Evolutionary conservation across 805 yeast genomes (phyloP), one percentile per base, ranked within the genome.

Genomic region (Candida stauntonica): DNA sequence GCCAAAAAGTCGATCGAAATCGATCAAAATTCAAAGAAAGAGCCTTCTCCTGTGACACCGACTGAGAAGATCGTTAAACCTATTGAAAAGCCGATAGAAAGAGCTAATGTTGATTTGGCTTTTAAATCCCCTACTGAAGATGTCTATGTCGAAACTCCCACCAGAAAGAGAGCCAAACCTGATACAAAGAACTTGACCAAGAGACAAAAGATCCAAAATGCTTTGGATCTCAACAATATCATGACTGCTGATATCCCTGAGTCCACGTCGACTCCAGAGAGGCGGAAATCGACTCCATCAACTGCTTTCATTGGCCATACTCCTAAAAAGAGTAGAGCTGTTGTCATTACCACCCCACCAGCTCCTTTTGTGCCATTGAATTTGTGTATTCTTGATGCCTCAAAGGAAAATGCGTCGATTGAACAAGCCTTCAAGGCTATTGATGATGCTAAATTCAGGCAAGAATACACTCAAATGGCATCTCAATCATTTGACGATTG

Each of bases 401-500:
- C 29, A 3, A 12, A 27, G 5, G 44, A 39, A 1, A 32, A 30
- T 17, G 31, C 37, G 6, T 19, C 37, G 13, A 19, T 40, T 40
- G 38, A 45, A 13, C 41, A 48, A 9, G 45, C 51, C 12, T 52
- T 55, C 39, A 38, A 43, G 23, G 39, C 41, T 18, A 44, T 49
- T 26, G 47, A 48, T 11, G 55, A 55, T 21, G 35, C 29, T 5
- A 38, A 42, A 0, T 54, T 54, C 20, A 46, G 47, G 18, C 44
- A 49, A 1, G 52, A 58, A 27, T 62, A 62, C 28, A 35, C 50
- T 18, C 48, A 52, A 3, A 45, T 55, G n/a, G 54, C 63, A 0
- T 44, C 46, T 7, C 42, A 50, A 39, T 21, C 55, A 0, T 44
- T 64, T 9, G 39, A 45, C 8, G 57, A 61, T 12, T 74, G 79